These are phyloP conservation scores for Dryadomyces sulphureus DNA, from an alignment of 2,329 filamentous ascomycete species.

Conservation along the genomic window DNA sequence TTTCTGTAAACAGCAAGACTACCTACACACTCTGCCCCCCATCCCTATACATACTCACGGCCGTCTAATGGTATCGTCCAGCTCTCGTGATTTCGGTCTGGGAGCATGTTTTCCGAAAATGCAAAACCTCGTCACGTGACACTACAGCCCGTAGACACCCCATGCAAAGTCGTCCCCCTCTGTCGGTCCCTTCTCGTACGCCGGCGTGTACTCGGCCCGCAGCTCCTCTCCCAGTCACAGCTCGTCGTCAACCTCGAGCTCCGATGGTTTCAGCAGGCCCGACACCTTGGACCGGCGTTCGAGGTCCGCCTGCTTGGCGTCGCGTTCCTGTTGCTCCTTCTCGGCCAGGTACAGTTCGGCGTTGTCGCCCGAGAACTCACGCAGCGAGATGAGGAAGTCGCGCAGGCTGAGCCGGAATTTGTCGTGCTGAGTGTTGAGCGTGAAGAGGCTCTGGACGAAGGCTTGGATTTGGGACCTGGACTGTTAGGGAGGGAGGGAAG, in stretches of 20 bases:
- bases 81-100: not conserved
- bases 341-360: slow-evolving; percentile 87
- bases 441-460: slow-evolving; percentile 84
- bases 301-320: slow-evolving; percentile 75
- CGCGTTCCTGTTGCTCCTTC: slow-evolving; percentile 79
- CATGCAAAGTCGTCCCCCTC: slow-evolving; percentile 9
- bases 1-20: not conserved
- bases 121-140: too few species aligned
- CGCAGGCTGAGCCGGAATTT: slow-evolving; percentile 93
- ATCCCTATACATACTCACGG: not conserved
- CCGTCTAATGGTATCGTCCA: slow-evolving; percentile 3
- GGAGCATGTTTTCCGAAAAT: not conserved
- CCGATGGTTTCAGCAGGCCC: slow-evolving; percentile 91
- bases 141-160: slow-evolving; percentile 10
- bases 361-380: slow-evolving; percentile 94
- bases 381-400: slow-evolving; percentile 92
- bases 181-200: too few species aligned
- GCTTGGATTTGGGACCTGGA: slow-evolving; percentile 59
- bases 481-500: not conserved
- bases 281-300: slow-evolving; percentile 91
- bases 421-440: slow-evolving; percentile 73
- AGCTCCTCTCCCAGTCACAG: slow-evolving; percentile 69
- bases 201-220: slow-evolving; percentile 41
- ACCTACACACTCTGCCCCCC: not conserved
- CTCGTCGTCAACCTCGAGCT: slow-evolving; percentile 79